phyloP scores from a whole-genome alignment of 192 early-diverging fungal genomes.

The Thamnidium elegans region DNA sequence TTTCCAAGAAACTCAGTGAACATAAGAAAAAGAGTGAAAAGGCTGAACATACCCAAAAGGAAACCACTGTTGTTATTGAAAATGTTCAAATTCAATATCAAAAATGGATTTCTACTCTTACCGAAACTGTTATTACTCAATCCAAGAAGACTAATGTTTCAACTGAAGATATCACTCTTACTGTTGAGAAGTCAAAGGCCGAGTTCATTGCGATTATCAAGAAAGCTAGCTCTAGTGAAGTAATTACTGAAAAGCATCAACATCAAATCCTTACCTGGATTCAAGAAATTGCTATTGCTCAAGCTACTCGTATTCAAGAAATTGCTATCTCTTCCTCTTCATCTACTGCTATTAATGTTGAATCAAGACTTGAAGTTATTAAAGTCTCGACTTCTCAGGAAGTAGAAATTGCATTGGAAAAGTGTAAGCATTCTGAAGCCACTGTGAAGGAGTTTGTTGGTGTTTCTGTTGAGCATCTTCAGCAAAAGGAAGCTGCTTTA shows the following conservation, averaged over 20 bases:
- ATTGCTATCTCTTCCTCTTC: neutral
- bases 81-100: constrained; percentile 11
- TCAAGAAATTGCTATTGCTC: constrained; percentile 16
- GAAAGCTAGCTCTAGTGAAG: neutral
- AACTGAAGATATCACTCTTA: constrained; percentile 1
- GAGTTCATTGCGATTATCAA: constrained; percentile 15
- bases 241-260: constrained; percentile 7
- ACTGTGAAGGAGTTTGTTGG: neutral
- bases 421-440: constrained; percentile 1
- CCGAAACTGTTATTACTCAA: constrained; percentile 2
- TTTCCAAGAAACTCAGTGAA: constrained; percentile 15
- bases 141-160: constrained; percentile 4
- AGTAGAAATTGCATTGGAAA: constrained; percentile 9
- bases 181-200: constrained; percentile 12
- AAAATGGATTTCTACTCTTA: constrained; percentile 14
- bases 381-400: constrained; percentile 16
- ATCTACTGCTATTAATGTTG: neutral
- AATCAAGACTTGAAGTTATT: constrained; percentile 9
- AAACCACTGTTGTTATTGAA: constrained; percentile 5
- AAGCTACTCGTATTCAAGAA: constrained; percentile 20
- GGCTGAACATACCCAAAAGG: constrained; percentile 4
- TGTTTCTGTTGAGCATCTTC: constrained; percentile 8
- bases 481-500: constrained; percentile 16
- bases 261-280: constrained; percentile 17
- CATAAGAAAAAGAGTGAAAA: constrained; percentile 6